phyloP scores from a whole-genome alignment of 495 filamentous ascomycete species.

The Trichoderma gamsii region DNA sequence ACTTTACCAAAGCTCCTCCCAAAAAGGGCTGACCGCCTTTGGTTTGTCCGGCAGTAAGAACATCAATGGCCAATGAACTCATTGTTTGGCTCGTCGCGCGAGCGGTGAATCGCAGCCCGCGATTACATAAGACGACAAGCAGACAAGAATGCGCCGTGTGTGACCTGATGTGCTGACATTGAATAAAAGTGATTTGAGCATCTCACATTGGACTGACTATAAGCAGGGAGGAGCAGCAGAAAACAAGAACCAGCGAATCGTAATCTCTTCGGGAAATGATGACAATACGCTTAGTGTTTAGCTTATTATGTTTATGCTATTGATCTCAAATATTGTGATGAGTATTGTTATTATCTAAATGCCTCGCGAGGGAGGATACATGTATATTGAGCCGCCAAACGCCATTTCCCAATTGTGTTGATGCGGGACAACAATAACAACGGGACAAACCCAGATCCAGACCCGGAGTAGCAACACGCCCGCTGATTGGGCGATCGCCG shows the following conservation, averaged over 20 bases:
- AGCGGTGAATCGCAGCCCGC: constrained; percentile 7
- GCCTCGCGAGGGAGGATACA: background rate
- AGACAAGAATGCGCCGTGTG: background rate
- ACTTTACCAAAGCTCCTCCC: background rate
- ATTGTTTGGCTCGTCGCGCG: background rate
- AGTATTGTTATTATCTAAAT: no score
- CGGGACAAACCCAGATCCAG: background rate
- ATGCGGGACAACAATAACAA: background rate
- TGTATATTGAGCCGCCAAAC: background rate
- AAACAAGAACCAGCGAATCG: background rate
- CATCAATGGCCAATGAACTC: background rate
- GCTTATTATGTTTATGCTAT: no score
- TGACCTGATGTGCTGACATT: constrained; percentile 6
- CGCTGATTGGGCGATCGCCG: constrained; percentile 3
- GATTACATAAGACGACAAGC: background rate
- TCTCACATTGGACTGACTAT: background rate
- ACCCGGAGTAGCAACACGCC: background rate
- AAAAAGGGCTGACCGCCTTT: background rate
- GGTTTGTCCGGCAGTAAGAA: background rate
- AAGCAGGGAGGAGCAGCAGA: background rate
- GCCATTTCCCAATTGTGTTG: background rate
- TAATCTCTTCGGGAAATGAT: background rate
- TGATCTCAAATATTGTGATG: no score
- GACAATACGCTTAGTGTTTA: no score
- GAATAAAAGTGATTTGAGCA: background rate